Conservation (phyloP, 2,329 filamentous ascomycete genomes). For the Zymoseptoria passerinii region DNA sequence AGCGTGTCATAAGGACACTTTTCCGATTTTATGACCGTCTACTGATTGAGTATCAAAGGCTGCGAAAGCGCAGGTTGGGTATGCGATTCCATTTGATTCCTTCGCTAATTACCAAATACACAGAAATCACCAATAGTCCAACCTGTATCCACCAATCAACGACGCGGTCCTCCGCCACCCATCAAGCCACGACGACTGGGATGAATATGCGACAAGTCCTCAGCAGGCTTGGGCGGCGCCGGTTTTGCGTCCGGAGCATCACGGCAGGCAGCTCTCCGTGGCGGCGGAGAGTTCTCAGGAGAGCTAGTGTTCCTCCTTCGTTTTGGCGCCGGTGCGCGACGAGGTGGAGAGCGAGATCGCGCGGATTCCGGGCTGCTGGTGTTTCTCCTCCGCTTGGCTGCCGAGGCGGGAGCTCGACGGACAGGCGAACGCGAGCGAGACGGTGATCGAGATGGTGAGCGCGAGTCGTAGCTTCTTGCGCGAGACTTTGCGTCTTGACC, state of each 20-base stretch:
- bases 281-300: not conserved
- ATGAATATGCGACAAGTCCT: conserved; percentile 30
- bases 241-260: not conserved
- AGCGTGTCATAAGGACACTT: conserved; percentile 1
- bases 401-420: conserved; percentile 11
- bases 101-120: not conserved
- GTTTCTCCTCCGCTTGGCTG: conserved; percentile 21
- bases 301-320: not conserved
- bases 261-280: not conserved
- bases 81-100: not conserved
- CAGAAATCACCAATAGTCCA: not conserved
- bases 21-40: not conserved
- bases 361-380: conserved; percentile 23
- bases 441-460: conserved; percentile 17
- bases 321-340: conserved; percentile 1
- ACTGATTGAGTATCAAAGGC: not conserved
- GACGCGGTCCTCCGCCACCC: conserved; percentile 13
- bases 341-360: conserved; percentile 20
- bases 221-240: conserved; percentile 7
- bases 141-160: not conserved
- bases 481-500: conserved; percentile 16
- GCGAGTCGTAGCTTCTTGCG: conserved; percentile 19
- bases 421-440: conserved; percentile 6
- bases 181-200: conserved; percentile 29
- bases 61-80: not conserved